A percentile compares a stretch with the other conserved stretches of the same genome.
phyloP scores from a whole-genome alignment of 768 basidiomycete genomes.

The Trametes sanguinea region DNA sequence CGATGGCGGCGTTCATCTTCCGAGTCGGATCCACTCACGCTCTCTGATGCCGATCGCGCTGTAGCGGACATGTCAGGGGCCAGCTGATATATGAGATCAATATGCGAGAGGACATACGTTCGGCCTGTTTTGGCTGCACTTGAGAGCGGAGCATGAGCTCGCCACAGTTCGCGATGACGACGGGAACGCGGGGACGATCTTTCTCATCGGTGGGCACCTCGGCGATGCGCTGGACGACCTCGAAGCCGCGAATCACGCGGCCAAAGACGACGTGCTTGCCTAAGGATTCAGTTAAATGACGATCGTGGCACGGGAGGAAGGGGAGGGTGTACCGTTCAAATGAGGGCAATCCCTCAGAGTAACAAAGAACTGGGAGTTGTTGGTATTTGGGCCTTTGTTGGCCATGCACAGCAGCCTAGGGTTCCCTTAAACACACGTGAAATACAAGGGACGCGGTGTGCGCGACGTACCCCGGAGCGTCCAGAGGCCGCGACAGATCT shows the following conservation, averaged over 20 bases:
- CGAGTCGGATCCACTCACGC: constrained; percentile 17
- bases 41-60: constrained; percentile 16
- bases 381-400: constrained; percentile 82
- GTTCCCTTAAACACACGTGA: background rate
- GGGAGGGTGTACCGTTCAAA: constrained; percentile 55
- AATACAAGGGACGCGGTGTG: too few relatives aligned
- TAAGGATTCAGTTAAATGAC: constrained; percentile 22
- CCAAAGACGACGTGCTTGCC: constrained; percentile 62
- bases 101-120: constrained; percentile 20
- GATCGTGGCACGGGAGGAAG: background rate
- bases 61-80: constrained; percentile 7
- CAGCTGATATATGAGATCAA: background rate
- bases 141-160: constrained; percentile 74
- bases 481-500: constrained; percentile 62
- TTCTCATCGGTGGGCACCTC: constrained; percentile 72
- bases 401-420: constrained; percentile 83
- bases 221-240: constrained; percentile 59
- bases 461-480: constrained; percentile 57
- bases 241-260: constrained; percentile 57
- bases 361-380: constrained; percentile 86
- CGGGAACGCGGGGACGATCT: constrained; percentile 67
- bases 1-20: constrained; percentile 20
- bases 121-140: constrained; percentile 15
- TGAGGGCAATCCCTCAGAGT: constrained; percentile 77
- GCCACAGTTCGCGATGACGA: constrained; percentile 76